These are phyloP conservation scores for Meyerozyma elateridarum DNA, from an alignment of 1,139 yeast species.

Conservation along the genomic window DNA sequence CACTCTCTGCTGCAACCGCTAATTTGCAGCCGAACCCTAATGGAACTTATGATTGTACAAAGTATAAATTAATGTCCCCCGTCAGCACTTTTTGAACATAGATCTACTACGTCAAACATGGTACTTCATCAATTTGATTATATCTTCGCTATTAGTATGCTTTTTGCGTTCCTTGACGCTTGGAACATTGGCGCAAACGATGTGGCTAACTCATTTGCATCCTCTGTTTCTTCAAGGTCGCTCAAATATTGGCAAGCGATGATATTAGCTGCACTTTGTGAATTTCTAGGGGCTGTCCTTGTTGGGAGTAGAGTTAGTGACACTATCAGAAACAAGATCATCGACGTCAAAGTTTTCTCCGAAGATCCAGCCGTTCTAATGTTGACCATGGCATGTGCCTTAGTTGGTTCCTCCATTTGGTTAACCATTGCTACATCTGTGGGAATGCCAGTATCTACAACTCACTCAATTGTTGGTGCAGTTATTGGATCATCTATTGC, in stretches of 20 bases:
- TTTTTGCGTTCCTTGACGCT: constrained; percentile 77
- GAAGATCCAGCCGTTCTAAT: constrained; percentile 64
- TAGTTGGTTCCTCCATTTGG: constrained; percentile 75
- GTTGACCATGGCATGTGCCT: constrained; percentile 73
- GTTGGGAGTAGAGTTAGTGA: constrained; percentile 70
- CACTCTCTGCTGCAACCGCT: neutral
- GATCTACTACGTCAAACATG: constrained; percentile 10
- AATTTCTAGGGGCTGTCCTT: constrained; percentile 69
- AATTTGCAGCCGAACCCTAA: constrained; percentile 3
- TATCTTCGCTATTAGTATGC: constrained; percentile 60
- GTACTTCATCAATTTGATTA: constrained; percentile 58
- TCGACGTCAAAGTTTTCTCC: constrained; percentile 45
- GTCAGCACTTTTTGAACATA: no score
- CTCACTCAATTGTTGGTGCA: constrained; percentile 77
- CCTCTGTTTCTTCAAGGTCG: constrained; percentile 67
- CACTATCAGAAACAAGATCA: constrained; percentile 60
- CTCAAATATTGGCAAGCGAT: constrained; percentile 72
- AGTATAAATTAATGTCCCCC: neutral
- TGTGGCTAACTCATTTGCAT: constrained; percentile 77
- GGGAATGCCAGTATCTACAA: constrained; percentile 76
- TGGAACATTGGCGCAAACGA: constrained; percentile 83
- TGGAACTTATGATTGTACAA: no score
- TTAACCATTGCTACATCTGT: constrained; percentile 59
- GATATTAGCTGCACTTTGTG: constrained; percentile 63
- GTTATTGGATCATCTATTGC: constrained; percentile 75